Evolutionary conservation across 1,139 yeast genomes (phyloP).

Genomic region (Yamadazyma trypodendri): DNA sequence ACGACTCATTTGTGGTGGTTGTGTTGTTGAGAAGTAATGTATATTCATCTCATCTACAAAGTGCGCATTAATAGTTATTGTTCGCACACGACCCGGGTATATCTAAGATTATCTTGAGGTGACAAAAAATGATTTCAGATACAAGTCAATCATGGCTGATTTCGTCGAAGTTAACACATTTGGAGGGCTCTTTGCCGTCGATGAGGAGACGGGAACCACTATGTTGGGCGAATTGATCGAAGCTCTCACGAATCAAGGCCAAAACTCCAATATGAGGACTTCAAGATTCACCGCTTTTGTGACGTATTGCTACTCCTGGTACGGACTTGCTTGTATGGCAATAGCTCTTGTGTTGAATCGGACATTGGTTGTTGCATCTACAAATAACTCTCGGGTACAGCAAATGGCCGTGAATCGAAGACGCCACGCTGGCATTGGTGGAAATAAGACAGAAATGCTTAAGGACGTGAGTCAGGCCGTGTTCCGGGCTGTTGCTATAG

Average conservation of each 20-base stretch:
- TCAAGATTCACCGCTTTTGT: constrained; percentile 21
- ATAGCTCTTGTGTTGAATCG: constrained; percentile 67
- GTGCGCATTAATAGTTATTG: background rate
- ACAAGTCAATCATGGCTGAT: constrained; percentile 2
- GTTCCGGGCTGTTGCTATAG: constrained; percentile 38
- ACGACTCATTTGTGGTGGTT: constrained; percentile 2
- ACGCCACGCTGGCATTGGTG: constrained; percentile 12
- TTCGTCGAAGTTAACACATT: background rate
- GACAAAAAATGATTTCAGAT: background rate
- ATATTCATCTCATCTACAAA: background rate
- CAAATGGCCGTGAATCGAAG: constrained; percentile 20
- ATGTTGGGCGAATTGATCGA: constrained; percentile 9
- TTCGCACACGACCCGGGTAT: background rate
- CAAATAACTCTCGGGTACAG: constrained; percentile 35
- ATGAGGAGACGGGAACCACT: constrained; percentile 1
- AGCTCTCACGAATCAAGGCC: constrained; percentile 26
- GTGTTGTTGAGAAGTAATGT: background rate
- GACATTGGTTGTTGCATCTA: constrained; percentile 64
- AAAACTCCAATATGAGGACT: constrained; percentile 15
- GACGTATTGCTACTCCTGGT: constrained; percentile 35
- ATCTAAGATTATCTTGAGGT: background rate
- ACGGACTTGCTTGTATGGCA: constrained; percentile 48
- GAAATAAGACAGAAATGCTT: constrained; percentile 20
- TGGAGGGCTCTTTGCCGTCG: constrained; percentile 7
- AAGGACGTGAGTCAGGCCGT: constrained; percentile 23